Evolutionary conservation across 352 stramenopile genomes (phyloP), one percentile per base, ranked within the genome.

Genomic region (Phytophthora citricola): DNA sequence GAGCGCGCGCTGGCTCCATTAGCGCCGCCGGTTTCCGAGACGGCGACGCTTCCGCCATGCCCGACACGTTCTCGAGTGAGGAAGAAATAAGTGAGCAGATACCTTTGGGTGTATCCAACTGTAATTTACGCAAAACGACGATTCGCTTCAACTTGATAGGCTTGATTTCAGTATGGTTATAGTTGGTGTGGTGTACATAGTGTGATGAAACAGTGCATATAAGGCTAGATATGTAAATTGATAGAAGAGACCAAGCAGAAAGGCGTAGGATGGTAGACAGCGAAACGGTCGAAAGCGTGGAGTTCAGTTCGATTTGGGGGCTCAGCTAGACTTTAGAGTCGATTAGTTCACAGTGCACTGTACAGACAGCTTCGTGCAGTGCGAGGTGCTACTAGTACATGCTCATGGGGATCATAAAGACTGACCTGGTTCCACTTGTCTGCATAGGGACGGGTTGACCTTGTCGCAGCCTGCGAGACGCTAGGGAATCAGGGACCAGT

Each of bases 31-130:
- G 56, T 68, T 72, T 63, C 59, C 50, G 40, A 17, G 40, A 10
- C 56, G 36, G 46, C 52, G 58, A 69, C 58, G 45, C 58, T 73
- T 73, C 50, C 52, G 20, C 27, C 51, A 73, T 50, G 31, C n/a
- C 14, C 36, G 39, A 59, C 31, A 36, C 45, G 31, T 52, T 64
- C 22, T 51, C 10, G 20, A 63, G 47, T 69, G 56, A 64, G 34
- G 24, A 40, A 45, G 17, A 59, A 45, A 65, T 20, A 52, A 38
- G 36, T 15, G 11, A 40, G 9, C 12, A 20, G 50, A 66, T 61
- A 45, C 49, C 20, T 43, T 32, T 6, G n/a, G 38, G 38, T 45
- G 55, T 29, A 53, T 31, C 27, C 46, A 51, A 46, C 11, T 63
- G 40, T 53, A 61, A 61, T 52, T 61, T 32, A 55, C 24, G n/a